Evolutionary conservation across 1,284 basidiomycete species (phyloP), one percentile per base, ranked within the genome.

Genomic region (Sanguinoderma infundibulare): DNA sequence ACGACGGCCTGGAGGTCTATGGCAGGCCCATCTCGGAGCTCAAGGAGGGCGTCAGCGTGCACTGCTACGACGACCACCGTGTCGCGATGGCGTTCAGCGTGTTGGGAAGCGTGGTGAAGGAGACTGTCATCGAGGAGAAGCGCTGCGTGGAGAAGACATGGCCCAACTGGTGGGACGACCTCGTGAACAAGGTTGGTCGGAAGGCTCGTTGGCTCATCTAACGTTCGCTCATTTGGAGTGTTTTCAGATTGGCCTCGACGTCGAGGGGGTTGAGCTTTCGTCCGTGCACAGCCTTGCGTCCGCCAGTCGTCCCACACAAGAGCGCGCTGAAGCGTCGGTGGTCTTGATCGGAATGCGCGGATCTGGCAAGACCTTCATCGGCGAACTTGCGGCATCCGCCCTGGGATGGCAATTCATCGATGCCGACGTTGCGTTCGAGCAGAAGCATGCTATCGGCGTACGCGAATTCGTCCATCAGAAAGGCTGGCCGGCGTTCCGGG

Each of bases 131-230:
- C 39, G 95, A 98, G 73, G 97, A 99, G 80, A 98, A 98, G 79
- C 84, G 97, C 57, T 98, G 97, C 72, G 97, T 99, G 24, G 97
- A 98, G 78, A 99, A 99, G 85, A 99, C 98, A 0, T 99, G 97
- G 97, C 97, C 98, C 2, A 96, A 96, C 74, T 99, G 96, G 94
- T 99, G 97, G 96, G 98, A 99, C 73, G 98, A 98, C 75, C 82
- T 99, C 24, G 87, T 94, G 73, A 95, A 94, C 79, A 96, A 96
- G 85, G 93, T 92, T 52, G 15, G 80, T 64, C 4, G 6, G 24
- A 12, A 4, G 3, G 3, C 6, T 44, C 9, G 28, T 9, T 51
- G 9, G 38, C 49, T 39, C 53, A 28, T 24, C 53, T 20, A 26
- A 17, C 52, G 42, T 49, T 39, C 36, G 40, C 53, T 59, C 12